These are phyloP conservation scores for Colletotrichum lini DNA, from an alignment of 2,329 filamentous ascomycete genomes.

Conservation along the genomic window DNA sequence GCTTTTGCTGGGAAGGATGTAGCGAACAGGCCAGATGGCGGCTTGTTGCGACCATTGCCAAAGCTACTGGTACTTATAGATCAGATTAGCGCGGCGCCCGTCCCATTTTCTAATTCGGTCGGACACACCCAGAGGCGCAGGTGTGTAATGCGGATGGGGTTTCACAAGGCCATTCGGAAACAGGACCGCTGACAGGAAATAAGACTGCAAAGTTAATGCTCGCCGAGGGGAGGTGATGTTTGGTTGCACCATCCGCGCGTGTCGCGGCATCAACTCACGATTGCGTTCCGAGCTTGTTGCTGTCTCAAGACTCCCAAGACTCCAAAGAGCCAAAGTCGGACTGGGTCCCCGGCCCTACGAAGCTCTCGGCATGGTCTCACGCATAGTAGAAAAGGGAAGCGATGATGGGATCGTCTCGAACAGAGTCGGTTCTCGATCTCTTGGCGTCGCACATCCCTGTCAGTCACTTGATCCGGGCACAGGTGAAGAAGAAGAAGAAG, in stretches of 20 bases:
- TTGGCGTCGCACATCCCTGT: constrained; percentile 39
- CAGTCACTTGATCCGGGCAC: constrained; percentile 28
- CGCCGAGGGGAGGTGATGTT: constrained; percentile 1
- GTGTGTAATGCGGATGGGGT: constrained; percentile 33
- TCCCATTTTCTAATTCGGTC: constrained; percentile 36
- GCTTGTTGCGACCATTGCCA: neutral
- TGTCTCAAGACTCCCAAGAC: constrained; percentile 24
- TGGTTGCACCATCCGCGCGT: constrained; percentile 5
- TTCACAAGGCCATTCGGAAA: constrained; percentile 40
- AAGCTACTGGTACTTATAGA: constrained; percentile 8
- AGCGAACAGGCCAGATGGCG: constrained; percentile 18
- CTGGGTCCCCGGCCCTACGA: constrained; percentile 19
- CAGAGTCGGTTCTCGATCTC: constrained; percentile 29
- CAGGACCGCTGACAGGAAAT: constrained; percentile 22
- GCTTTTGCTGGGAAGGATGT: constrained; percentile 8
- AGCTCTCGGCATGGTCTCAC: constrained; percentile 8
- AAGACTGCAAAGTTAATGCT: constrained; percentile 30
- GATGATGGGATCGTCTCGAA: constrained; percentile 14
- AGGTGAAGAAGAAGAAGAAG: neutral
- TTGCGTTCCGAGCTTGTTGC: constrained; percentile 33
- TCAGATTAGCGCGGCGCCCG: constrained; percentile 34
- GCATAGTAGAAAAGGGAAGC: neutral
- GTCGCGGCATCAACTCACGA: constrained; percentile 34
- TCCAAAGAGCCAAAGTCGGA: constrained; percentile 10
- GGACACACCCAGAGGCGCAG: constrained; percentile 7